phyloP scores from a whole-genome alignment of 73 alveolate genomes.

The Paramecium sonneborni region DNA sequence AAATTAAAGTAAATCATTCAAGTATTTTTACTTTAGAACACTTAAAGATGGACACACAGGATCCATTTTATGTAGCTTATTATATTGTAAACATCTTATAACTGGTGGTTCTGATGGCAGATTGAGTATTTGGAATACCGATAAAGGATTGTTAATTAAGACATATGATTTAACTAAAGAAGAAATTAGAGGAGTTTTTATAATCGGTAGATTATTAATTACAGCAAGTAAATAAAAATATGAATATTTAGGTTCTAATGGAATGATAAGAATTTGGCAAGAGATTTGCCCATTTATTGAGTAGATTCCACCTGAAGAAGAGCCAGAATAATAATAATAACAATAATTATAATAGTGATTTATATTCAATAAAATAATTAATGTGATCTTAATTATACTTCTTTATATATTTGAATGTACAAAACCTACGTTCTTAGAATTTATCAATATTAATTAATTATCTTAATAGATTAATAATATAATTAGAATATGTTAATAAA shows the following conservation, averaged over 20 bases:
- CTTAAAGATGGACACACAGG: slow-evolving; percentile 43
- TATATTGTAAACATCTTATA: not conserved
- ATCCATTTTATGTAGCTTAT: not conserved
- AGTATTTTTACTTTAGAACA: not conserved
- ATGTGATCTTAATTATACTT: not conserved
- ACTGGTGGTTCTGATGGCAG: slow-evolving; percentile 62
- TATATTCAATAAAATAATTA: not conserved
- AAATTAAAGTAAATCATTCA: not conserved
- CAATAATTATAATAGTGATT: not conserved
- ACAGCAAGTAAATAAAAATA: slow-evolving; percentile 32
- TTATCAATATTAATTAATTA: too few species aligned
- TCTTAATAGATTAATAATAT: too few species aligned
- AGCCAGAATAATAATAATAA: not conserved
- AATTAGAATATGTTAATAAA: not conserved
- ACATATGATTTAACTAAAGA: slow-evolving; percentile 34
- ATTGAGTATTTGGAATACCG: slow-evolving; percentile 29
- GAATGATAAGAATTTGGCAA: slow-evolving; percentile 32
- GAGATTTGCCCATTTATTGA: slow-evolving; percentile 53
- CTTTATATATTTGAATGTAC: too few species aligned
- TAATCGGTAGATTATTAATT: not conserved
- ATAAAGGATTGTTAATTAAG: not conserved
- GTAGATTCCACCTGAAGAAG: slow-evolving; percentile 44
- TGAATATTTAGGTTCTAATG: slow-evolving; percentile 3
- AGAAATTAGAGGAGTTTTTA: slow-evolving; percentile 19
- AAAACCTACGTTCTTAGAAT: too few species aligned